Evolutionary conservation across 257 asterid genomes (phyloP), one percentile per base, ranked within the genome.

Genomic region (Anisodus acutangulus): DNA sequence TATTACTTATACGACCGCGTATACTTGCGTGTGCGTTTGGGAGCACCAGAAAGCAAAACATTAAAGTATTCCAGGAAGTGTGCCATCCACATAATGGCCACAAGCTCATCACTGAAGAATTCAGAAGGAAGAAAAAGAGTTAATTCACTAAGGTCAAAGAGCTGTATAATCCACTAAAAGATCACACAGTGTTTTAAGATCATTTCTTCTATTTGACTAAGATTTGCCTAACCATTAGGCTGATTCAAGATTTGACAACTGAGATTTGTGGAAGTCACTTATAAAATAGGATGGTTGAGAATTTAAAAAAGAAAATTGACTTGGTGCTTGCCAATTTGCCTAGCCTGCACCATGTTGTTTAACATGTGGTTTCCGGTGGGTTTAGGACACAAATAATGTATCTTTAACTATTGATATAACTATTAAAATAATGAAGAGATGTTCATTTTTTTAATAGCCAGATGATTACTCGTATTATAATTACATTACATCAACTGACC

Each of bases 51-150:
- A 51, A 51, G 55, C 55, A 51, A 43, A 62, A 9, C 22, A 82
- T 66, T 90, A 87, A 47, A 59, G 69, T 78, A 90, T 83, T 41
- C 45, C 45, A 3, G 81, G 85, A 66, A 89, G 91, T 85, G 95
- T 90, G 95, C 83, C 53, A 81, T 82, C 85, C 72, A 67, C 55
- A 15, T 60, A n/a, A 55, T 10, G 43, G 2, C 64, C 63, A 74
- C 68, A 66, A 51, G 35, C 57, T 54, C 51, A 17, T 60, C 11
- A 6, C 22, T 59, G 9, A n/a, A 11, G 5, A 58, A 58, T 58
- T 58, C 64, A 15, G 3, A 17, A 4, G 19, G 9, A 16, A 58
- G 3, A 58, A 58, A 17, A 16, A 58, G 64, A 15, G 26, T 54
- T 12, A 41, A 41, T 41, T 43, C 37, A 9, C 17, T 71, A 22